These are phyloP conservation scores for Trapa incisa DNA, from an alignment of 345 rosid genomes.

Conservation along the genomic window DNA sequence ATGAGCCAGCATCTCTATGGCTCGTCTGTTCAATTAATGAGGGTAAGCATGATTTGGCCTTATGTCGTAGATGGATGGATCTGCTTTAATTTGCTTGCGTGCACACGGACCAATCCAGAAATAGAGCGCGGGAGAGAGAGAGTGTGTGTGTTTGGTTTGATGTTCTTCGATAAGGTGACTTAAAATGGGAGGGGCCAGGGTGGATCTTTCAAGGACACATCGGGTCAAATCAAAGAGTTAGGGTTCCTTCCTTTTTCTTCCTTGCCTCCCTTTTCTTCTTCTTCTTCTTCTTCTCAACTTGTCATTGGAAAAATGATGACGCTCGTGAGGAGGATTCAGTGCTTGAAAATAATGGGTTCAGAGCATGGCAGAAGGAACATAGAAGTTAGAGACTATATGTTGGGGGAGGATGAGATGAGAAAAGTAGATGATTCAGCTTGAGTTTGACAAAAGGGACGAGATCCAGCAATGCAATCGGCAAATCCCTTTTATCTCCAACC, in stretches of 20 bases:
- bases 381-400: not conserved
- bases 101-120: not conserved
- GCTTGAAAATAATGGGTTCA: not conserved
- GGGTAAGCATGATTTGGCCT: not conserved
- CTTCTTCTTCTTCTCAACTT: constrained; percentile 9
- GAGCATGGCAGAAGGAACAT: not conserved
- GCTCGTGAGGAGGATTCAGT: constrained; percentile 3
- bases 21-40: not conserved
- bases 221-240: constrained; percentile 17
- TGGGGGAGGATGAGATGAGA: not conserved
- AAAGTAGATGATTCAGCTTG: not conserved
- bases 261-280: not conserved
- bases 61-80: not conserved
- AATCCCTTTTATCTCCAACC: constrained; percentile 8
- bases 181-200: not conserved
- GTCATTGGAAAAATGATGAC: constrained; percentile 10
- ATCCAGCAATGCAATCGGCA: not conserved
- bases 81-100: not conserved
- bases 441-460: not conserved
- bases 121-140: not conserved
- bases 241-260: not conserved
- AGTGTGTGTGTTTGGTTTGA: not conserved
- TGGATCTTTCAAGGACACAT: constrained; percentile 30
- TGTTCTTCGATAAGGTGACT: constrained; percentile 11
- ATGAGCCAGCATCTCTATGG: not conserved